Conservation (phyloP, 2,329 filamentous ascomycete species). For the Rhinocladiella mackenziei region DNA sequence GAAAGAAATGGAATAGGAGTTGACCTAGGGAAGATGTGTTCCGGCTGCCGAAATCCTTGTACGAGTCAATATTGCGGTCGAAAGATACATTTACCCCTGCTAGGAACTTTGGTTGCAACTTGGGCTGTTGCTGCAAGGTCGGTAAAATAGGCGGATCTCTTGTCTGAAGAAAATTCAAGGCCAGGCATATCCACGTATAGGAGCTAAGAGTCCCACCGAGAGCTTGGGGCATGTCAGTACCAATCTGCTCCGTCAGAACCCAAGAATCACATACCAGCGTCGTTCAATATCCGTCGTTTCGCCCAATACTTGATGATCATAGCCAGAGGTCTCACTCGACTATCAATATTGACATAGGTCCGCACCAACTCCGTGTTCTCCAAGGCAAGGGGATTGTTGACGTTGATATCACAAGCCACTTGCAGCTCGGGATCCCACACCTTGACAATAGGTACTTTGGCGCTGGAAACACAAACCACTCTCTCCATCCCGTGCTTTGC, state of each 20-base stretch:
- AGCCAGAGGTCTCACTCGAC: constrained; percentile 81
- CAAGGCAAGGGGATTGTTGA: constrained; percentile 91
- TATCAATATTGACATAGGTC: constrained; percentile 90
- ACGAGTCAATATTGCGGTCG: constrained; percentile 74
- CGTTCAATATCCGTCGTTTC: constrained; percentile 84
- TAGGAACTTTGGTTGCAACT: constrained; percentile 57
- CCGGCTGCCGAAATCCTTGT: constrained; percentile 68
- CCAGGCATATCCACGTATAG: constrained; percentile 99
- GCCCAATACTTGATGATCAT: constrained; percentile 99
- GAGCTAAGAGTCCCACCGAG: constrained; percentile 93
- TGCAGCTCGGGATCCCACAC: constrained; percentile 93
- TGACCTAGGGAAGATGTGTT: constrained; percentile 81
- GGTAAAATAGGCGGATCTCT: constrained; percentile 80
- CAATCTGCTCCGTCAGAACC: constrained; percentile 24
- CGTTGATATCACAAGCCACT: constrained; percentile 94
- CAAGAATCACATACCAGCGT: constrained; percentile 67
- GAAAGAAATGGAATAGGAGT: constrained; percentile 92
- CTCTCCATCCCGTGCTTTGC: constrained; percentile 92
- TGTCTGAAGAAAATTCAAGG: constrained; percentile 91
- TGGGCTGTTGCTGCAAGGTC: constrained; percentile 70
- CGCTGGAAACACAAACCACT: constrained; percentile 88
- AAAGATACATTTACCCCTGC: constrained; percentile 72
- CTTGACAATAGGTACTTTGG: constrained; percentile 97
- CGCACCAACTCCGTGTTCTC: constrained; percentile 98
- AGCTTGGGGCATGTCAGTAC: constrained; percentile 49